Evolutionary conservation across 2,329 filamentous ascomycete genomes (phyloP).

Genomic region (Calycina herbarum): DNA sequence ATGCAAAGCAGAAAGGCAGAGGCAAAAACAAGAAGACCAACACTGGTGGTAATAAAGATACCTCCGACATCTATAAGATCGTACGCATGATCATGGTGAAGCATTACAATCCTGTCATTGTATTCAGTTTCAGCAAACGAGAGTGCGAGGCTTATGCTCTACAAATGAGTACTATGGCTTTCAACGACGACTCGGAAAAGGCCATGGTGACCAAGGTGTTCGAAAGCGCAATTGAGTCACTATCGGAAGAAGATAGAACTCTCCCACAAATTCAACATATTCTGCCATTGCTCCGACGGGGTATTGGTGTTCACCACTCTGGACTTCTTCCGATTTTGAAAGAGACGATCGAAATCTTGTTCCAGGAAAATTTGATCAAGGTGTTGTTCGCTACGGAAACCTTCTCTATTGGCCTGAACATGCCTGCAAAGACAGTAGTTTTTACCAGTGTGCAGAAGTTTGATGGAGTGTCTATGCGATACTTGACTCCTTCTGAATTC

Average conservation of each 20-base stretch:
- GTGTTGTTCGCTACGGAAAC: slow-evolving; percentile 97
- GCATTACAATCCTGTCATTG: slow-evolving; percentile 96
- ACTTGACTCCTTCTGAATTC: slow-evolving; percentile 92
- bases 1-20: slow-evolving; percentile 79
- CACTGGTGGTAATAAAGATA: slow-evolving; percentile 74
- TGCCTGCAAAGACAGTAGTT: slow-evolving; percentile 99
- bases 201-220: slow-evolving; percentile 94
- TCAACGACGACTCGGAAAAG: slow-evolving; percentile 96
- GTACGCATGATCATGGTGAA: slow-evolving; percentile 98
- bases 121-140: slow-evolving; percentile 99
- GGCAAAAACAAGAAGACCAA: slow-evolving; percentile 91
- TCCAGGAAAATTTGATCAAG: slow-evolving; percentile 97
- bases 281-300: slow-evolving; percentile 81
- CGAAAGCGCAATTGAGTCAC: slow-evolving; percentile 84
- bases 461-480: slow-evolving; percentile 77
- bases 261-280: slow-evolving; percentile 91
- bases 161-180: slow-evolving; percentile 80
- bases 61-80: slow-evolving; percentile 92
- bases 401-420: slow-evolving; percentile 97
- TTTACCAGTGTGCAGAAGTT: slow-evolving; percentile 97
- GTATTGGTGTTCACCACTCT: slow-evolving; percentile 96
- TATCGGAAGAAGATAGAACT: slow-evolving; percentile 87
- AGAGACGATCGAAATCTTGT: slow-evolving; percentile 97
- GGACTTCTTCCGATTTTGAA: slow-evolving; percentile 93
- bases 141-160: slow-evolving; percentile 92